Evolutionary conservation across 2,329 filamentous ascomycete species (phyloP), one percentile per base, ranked within the genome.

Genomic region (Zopfia rhizophila): DNA sequence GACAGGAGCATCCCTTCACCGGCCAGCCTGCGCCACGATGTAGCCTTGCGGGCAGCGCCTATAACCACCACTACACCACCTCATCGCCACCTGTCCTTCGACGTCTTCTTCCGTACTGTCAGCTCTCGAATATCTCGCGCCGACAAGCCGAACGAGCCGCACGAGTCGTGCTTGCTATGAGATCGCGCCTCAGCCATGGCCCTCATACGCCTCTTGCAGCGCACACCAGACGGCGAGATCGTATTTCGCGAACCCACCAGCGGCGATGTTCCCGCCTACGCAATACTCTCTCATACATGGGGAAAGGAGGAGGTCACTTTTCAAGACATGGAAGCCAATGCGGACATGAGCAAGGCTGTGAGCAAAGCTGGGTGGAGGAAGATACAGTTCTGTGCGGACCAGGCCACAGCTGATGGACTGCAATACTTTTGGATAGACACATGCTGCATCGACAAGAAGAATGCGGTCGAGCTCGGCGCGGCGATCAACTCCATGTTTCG

Each of bases 401-500:
- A 60, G 42, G 60, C 42, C 13, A 24, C 24, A 36, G 33, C 28
- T 33, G 41, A 56, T 48, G 45, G 51, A 14, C 47, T 56, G 27
- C 25, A 46, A 25, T 51, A 48, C 42, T 53, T 53, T 43, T 58
- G 44, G 50, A 24, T 60, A 8, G 56, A 61, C 19, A 53, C 58
- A 3, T 55, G 45, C 41, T 58, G 49, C 36, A 58, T 58, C 25
- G 27, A 58, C 22, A 55, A 58, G 38, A 38, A 30, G 32, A 41
- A 37, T 33, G 39, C 25, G 13, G 48, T 46, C 25, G 45, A 58
- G 35, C 48, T 55, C 11, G 10, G 32, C 29, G 46, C 18, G 27
- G 51, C 60, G 4, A 61, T 64, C 22, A 63, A 61, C 21, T 61
- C 54, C 19, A 58, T 58, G 49, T 58, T 53, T 44, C 43, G 40